These are phyloP conservation scores for Medicago arabica DNA, from an alignment of 306 rosid species.

Conservation along the genomic window DNA sequence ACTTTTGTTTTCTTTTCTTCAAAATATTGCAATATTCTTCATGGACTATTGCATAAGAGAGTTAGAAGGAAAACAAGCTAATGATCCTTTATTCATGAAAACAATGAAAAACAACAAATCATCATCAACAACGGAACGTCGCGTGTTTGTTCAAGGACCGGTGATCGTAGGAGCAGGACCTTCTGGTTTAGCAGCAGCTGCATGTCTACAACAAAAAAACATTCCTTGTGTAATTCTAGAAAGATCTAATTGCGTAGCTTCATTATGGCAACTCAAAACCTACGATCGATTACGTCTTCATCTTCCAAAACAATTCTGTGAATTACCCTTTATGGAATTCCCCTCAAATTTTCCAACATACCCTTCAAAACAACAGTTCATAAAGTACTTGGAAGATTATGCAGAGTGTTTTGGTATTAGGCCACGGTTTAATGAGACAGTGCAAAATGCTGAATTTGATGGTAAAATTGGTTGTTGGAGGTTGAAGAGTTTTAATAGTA, in stretches of 20 bases:
- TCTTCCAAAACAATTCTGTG: conserved; percentile 81
- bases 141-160: conserved; percentile 52
- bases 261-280: conserved; percentile 81
- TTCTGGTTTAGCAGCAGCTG: conserved; percentile 84
- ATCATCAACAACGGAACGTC: neutral
- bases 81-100: conserved; percentile 65
- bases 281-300: conserved; percentile 78
- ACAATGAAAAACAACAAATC: conserved; percentile 20
- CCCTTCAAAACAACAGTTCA: conserved; percentile 78
- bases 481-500: conserved; percentile 21
- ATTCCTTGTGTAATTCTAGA: conserved; percentile 63
- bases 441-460: conserved; percentile 59
- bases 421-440: conserved; percentile 67
- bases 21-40: conserved; percentile 20
- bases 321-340: conserved; percentile 65
- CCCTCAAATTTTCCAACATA: conserved; percentile 71
- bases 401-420: conserved; percentile 52
- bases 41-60: conserved; percentile 59
- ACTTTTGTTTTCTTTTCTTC: neutral
- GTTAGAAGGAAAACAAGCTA: conserved; percentile 72
- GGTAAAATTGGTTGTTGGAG: conserved; percentile 59
- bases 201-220: conserved; percentile 57
- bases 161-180: conserved; percentile 91
- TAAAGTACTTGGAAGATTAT: conserved; percentile 60
- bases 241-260: conserved; percentile 85